Percentiles rank a stretch among this genome's conserved stretches.
phyloP scores from a whole-genome alignment of 176 grass and related monocot genomes.

The Aechmea fasciata region DNA sequence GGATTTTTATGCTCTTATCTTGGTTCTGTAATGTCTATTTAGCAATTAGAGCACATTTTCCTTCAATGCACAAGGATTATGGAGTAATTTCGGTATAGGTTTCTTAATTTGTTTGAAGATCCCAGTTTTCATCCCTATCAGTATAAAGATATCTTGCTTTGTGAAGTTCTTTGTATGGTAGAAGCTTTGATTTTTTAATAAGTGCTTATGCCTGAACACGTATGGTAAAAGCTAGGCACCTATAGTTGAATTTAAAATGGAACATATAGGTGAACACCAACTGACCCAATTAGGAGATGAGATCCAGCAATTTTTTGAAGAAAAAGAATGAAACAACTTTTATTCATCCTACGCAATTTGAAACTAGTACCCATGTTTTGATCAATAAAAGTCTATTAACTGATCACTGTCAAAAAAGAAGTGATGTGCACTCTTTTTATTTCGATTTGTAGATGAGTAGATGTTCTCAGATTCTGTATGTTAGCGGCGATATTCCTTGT shows the following conservation, averaged over 20 bases:
- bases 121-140: no score
- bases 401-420: not conserved
- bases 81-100: no score
- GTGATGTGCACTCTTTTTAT: not conserved
- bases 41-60: no score
- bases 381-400: not conserved
- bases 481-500: not conserved
- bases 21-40: not conserved
- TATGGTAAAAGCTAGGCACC: not conserved
- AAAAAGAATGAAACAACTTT: no score
- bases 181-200: not conserved
- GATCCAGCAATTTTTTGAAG: no score
- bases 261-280: no score
- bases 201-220: not conserved
- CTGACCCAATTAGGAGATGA: no score
- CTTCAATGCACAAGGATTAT: no score
- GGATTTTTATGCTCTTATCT: not conserved
- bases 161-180: not conserved
- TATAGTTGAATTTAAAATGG: not conserved
- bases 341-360: not conserved
- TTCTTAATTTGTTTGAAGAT: no score
- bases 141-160: no score
- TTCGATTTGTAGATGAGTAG: not conserved
- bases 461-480: not conserved
- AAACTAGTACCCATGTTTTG: not conserved